Percentiles rank a stretch among this genome's conserved stretches.
Evolutionary conservation across 352 stramenopile species (phyloP).

Genomic region (Globisporangium mamillatum): DNA sequence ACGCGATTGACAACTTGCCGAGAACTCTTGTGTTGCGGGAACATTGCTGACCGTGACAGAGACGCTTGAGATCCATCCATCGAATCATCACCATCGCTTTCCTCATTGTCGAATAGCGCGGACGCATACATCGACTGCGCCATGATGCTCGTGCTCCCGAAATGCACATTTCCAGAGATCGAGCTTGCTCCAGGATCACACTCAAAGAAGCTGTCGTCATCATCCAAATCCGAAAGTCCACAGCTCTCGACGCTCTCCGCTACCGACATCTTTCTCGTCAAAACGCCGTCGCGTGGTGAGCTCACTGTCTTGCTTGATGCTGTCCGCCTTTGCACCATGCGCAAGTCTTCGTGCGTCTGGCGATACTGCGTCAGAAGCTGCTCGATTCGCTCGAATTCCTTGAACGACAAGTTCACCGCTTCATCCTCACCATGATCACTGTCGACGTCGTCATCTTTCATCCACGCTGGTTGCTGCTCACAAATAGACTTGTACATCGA

Average conservation of each 20-base stretch:
- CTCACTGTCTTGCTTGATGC: slow-evolving; percentile 1
- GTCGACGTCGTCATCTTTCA: slow-evolving; percentile 42
- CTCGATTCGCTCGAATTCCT: slow-evolving; percentile 85
- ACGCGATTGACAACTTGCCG: slow-evolving; percentile 53
- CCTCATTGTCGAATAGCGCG: slow-evolving; percentile 50
- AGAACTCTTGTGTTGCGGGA: slow-evolving; percentile 16
- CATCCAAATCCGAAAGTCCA: slow-evolving; percentile 80
- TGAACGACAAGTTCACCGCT: slow-evolving; percentile 61
- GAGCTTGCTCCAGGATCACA: slow-evolving; percentile 64
- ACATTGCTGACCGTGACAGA: slow-evolving; percentile 9
- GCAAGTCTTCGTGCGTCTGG: slow-evolving; percentile 67
- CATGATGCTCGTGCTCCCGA: slow-evolving; percentile 51
- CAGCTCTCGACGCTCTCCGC: slow-evolving; percentile 80
- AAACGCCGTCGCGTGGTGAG: slow-evolving; percentile 12
- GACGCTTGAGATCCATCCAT: not conserved
- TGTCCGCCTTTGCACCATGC: slow-evolving; percentile 22
- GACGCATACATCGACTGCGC: slow-evolving; percentile 84
- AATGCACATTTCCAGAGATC: slow-evolving; percentile 26
- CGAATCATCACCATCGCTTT: slow-evolving; percentile 20
- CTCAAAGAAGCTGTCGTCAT: slow-evolving; percentile 85
- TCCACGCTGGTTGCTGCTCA: slow-evolving; percentile 56
- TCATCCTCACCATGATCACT: slow-evolving; percentile 19
- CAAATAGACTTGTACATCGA: slow-evolving; percentile 81
- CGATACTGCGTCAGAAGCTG: slow-evolving; percentile 79
- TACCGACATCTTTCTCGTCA: slow-evolving; percentile 51